A percentile compares a stretch with the other conserved stretches of the same genome.
phyloP scores from a whole-genome alignment of 2,329 filamentous ascomycete species.

The Colletotrichum sansevieriae region DNA sequence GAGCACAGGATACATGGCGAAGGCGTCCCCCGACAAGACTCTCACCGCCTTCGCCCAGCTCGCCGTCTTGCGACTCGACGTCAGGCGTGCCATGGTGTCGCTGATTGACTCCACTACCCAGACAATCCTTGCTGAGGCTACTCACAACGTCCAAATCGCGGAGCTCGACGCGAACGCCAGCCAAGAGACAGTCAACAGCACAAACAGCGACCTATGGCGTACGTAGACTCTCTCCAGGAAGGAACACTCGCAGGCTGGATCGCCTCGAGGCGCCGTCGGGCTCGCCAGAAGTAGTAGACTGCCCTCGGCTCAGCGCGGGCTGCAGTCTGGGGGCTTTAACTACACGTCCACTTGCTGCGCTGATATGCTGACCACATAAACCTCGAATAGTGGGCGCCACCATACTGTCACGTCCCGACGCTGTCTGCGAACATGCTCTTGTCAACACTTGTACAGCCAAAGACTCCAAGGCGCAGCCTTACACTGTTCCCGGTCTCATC shows the following conservation, averaged over 20 bases:
- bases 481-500: slow-evolving; percentile 48
- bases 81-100: slow-evolving; percentile 63
- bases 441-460: slow-evolving; percentile 45
- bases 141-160: slow-evolving; percentile 57
- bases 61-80: slow-evolving; percentile 60
- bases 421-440: slow-evolving; percentile 50
- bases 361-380: slow-evolving; percentile 22
- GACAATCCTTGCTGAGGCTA: slow-evolving; percentile 66
- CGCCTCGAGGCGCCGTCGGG: too few relatives aligned
- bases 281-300: too few relatives aligned
- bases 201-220: slow-evolving; percentile 52
- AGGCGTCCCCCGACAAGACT: slow-evolving; percentile 52
- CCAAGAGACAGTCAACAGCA: slow-evolving; percentile 6
- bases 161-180: slow-evolving; percentile 43
- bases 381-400: slow-evolving; percentile 42
- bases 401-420: slow-evolving; percentile 48
- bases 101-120: slow-evolving; percentile 60
- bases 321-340: too few relatives aligned
- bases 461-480: slow-evolving; percentile 44
- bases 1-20: slow-evolving; percentile 49
- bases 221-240: slow-evolving; percentile 42
- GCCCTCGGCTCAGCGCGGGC: too few relatives aligned
- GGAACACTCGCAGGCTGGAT: too few relatives aligned
- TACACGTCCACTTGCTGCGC: slow-evolving; percentile 1
- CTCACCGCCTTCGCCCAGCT: slow-evolving; percentile 65